Conservation (phyloP, 805 yeast genomes). For the Myxozyma sirexii region DNA sequence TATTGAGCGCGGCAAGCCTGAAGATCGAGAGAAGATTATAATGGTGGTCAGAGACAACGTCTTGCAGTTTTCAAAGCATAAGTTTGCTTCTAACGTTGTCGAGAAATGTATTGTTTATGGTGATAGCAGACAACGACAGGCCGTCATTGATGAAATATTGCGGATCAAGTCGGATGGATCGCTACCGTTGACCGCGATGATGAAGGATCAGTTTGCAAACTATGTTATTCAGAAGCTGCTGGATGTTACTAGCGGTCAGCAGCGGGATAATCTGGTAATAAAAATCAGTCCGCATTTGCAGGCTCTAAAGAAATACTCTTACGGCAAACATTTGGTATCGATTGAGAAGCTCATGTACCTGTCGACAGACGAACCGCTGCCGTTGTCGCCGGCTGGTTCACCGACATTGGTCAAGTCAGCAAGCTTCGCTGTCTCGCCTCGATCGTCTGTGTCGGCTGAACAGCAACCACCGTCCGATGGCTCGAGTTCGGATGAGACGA, state of each 20-base stretch:
- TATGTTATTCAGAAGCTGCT: conserved; percentile 95
- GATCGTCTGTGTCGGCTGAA: conserved; percentile 5
- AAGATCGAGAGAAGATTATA: conserved; percentile 64
- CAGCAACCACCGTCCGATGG: neutral
- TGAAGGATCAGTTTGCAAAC: conserved; percentile 97
- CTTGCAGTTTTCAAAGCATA: conserved; percentile 87
- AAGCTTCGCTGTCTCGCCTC: conserved; percentile 5
- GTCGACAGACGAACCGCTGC: conserved; percentile 16
- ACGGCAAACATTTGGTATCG: conserved; percentile 65
- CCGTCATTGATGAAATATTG: conserved; percentile 64
- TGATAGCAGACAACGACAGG: conserved; percentile 58
- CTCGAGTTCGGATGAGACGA: conserved; percentile 4
- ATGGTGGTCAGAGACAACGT: conserved; percentile 69
- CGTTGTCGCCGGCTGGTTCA: conserved; percentile 1
- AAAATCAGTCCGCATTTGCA: conserved; percentile 81
- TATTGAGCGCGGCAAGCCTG: conserved; percentile 69
- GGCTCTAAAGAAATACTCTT: conserved; percentile 65
- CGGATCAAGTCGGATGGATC: conserved; percentile 44
- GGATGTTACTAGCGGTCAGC: conserved; percentile 71
- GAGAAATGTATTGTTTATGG: conserved; percentile 89
- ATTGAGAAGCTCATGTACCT: conserved; percentile 32
- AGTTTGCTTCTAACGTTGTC: conserved; percentile 96
- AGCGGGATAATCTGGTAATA: conserved; percentile 67
- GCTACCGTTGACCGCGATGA: conserved; percentile 71
- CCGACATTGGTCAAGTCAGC: conserved; percentile 1